Evolutionary conservation across 1,284 basidiomycete genomes (phyloP).

Genomic region (Ceratobasidium sp.): DNA sequence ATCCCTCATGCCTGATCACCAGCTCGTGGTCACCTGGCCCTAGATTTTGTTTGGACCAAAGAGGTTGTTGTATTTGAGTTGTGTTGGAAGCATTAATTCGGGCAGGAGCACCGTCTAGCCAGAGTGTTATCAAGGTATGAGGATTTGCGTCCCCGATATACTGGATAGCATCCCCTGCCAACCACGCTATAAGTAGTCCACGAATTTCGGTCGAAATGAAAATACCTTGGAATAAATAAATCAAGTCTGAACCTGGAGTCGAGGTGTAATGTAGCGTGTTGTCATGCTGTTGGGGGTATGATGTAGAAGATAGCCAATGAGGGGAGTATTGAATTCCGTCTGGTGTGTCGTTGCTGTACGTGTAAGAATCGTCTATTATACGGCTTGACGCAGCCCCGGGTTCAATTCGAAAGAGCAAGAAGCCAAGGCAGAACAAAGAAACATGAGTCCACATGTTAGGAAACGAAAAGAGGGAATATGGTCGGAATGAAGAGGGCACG

Average conservation of each 20-base stretch:
- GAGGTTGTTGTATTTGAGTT: not conserved
- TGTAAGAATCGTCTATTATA: not conserved
- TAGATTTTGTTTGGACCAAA: not conserved
- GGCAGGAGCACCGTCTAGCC: not conserved
- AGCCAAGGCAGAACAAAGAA: not conserved
- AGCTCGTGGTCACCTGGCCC: constrained; percentile 7
- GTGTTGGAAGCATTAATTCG: not conserved
- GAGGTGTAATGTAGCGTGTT: constrained; percentile 11
- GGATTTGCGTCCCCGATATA: not conserved
- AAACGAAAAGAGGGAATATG: not conserved
- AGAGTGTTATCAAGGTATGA: not conserved
- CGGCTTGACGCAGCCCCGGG: not conserved
- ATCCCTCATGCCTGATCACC: not conserved
- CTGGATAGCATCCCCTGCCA: not conserved
- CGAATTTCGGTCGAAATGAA: not conserved
- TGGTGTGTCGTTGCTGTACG: not conserved
- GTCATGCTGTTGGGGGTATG: constrained; percentile 4
- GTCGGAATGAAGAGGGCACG: not conserved
- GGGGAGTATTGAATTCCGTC: constrained; percentile 12
- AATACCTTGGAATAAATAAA: constrained; percentile 18
- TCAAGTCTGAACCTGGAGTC: constrained; percentile 12
- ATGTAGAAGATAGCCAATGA: not conserved
- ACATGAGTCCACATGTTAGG: not conserved
- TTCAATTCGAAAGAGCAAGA: not conserved
- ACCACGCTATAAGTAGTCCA: not conserved